Evolutionary conservation across 495 filamentous ascomycete genomes (phyloP), one percentile per base, ranked within the genome.

Genomic region (Aspergillus bridgeri): DNA sequence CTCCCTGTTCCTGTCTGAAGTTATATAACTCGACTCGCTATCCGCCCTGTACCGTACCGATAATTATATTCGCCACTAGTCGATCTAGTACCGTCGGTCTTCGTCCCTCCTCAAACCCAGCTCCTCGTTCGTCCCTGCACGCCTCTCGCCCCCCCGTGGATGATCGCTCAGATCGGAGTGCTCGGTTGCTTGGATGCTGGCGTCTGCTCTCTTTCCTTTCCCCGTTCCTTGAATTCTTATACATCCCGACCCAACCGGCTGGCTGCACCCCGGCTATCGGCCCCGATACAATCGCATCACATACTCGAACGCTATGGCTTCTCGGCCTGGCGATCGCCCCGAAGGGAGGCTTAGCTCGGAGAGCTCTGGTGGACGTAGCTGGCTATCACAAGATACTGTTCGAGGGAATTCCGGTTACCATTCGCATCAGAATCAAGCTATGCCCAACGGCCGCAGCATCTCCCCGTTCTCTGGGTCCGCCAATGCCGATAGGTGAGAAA

Each of bases 381-480:
- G 67, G 58, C 60, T 69, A 24, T 75, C 77, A n/a, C 76, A 81
- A 49, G 75, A 77, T 25, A 81, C 74, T 5, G 65, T 81, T 23
- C 75, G 65, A 56, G 74, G 76, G 33, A 61, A 61, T 46, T 67
- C 69, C 21, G 54, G 38, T 27, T 58, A 59, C 33, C 62, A 42
- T 59, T 59, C 51, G 64, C 56, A 55, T 57, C 66, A 55, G 21
- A 61, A 56, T 21, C 57, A 60, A 42, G 48, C 60, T n/a, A 42
- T 62, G 17, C 55, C 64, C 9, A 59, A 72, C 54, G 68, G 66
- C 66, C 69, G 69, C 58, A 65, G 69, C 60, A 56, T 64, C 11
- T 72, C 69, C 13, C 58, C 63, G 3, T 67, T 72, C 58, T 64
- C 67, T 2, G 66, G 64, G 11, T 68, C 67, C 17, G 56, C 67